phyloP scores from a whole-genome alignment of 2,329 filamentous ascomycete species.

The Monosporascus cannonballus region DNA sequence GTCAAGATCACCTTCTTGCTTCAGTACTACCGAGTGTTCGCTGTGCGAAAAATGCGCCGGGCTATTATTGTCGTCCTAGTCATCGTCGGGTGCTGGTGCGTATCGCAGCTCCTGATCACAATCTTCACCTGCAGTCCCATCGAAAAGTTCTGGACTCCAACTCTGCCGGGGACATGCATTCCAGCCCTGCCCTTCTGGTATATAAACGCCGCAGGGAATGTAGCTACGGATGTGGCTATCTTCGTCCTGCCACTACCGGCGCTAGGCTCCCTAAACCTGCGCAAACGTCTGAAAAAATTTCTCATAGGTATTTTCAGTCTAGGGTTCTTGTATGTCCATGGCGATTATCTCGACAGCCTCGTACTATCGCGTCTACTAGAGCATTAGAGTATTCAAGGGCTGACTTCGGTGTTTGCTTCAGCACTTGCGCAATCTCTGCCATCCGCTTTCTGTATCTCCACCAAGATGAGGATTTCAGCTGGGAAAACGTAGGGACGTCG shows the following conservation, averaged over 20 bases:
- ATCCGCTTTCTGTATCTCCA: slow-evolving; percentile 31
- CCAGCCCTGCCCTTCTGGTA: slow-evolving; percentile 29
- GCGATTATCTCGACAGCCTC: too few relatives aligned
- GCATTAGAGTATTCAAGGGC: too few relatives aligned
- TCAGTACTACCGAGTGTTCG: slow-evolving; percentile 33
- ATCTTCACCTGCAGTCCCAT: slow-evolving; percentile 31
- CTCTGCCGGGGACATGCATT: slow-evolving; percentile 24
- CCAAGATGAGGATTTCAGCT: slow-evolving; percentile 28
- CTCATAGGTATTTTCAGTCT: slow-evolving; percentile 32
- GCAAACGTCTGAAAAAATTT: slow-evolving; percentile 24
- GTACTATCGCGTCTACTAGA: not conserved
- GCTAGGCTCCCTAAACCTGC: slow-evolving; percentile 27
- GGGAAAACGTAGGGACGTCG: slow-evolving; percentile 30
- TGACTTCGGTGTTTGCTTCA: slow-evolving; percentile 2
- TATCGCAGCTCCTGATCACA: slow-evolving; percentile 29
- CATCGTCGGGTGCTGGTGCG: slow-evolving; percentile 28
- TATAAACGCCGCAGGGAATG: slow-evolving; percentile 29
- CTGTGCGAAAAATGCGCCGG: slow-evolving; percentile 23
- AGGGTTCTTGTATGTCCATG: slow-evolving; percentile 31
- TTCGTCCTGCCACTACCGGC: slow-evolving; percentile 31
- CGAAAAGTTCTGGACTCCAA: slow-evolving; percentile 28
- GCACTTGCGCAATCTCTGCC: slow-evolving; percentile 32
- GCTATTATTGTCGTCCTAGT: slow-evolving; percentile 24
- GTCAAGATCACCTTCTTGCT: slow-evolving; percentile 32
- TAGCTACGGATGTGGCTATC: slow-evolving; percentile 30